Base-by-base conservation (phyloP, 164 flowering plant species). In the Umbilicus rupestris region DNA sequence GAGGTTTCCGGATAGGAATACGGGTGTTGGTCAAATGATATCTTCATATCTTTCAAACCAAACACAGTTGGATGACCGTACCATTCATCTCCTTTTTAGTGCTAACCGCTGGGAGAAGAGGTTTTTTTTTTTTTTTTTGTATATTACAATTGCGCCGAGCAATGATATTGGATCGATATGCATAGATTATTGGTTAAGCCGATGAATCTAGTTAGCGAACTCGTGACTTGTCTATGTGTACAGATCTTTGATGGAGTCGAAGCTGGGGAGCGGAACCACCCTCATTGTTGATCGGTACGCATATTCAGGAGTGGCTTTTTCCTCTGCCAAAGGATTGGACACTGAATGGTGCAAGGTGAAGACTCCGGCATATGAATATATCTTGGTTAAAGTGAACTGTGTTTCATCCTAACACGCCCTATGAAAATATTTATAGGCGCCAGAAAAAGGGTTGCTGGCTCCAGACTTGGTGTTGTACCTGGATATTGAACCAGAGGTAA, bases 301-400 rank as follows among this genome's bases (percentile, higher is more conserved):
- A 47, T 88, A 86, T 69, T 92, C 95, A 47, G 96, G 98, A 33
- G 93, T 92, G 64, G 98, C 98, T 39, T 92, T 92, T 77, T 89
- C 98, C 12, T 81, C 90, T 72, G 92, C 95, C 16, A 89, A 89
- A 75, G 98, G 96, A 71, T 85, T 92, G 60, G 88, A 83, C 69
- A n/a, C 87, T 71, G 87, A 85, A 60, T 92, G 98, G 98, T 92
- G 96, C 65, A 92, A 92, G 92, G 97, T 87, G 75, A 65, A 60
- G 6, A 52, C 24, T 17, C 22, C 39, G 29, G 33, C 33, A 28
- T 30, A 22, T 12, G 9, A 55, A 7, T 55, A 52, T 7, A 55
- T 28, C 33, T 55, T 55, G 28, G 60, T 26, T 26, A 55, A 22
- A 55, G 31, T 28, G 33, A 50, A 55, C 33, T 55, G 22, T 0